Percentiles rank a stretch among this genome's conserved stretches.
These are phyloP conservation scores for Colletotrichum echinochloae DNA, from an alignment of 2,329 filamentous ascomycete species.

Conservation along the genomic window DNA sequence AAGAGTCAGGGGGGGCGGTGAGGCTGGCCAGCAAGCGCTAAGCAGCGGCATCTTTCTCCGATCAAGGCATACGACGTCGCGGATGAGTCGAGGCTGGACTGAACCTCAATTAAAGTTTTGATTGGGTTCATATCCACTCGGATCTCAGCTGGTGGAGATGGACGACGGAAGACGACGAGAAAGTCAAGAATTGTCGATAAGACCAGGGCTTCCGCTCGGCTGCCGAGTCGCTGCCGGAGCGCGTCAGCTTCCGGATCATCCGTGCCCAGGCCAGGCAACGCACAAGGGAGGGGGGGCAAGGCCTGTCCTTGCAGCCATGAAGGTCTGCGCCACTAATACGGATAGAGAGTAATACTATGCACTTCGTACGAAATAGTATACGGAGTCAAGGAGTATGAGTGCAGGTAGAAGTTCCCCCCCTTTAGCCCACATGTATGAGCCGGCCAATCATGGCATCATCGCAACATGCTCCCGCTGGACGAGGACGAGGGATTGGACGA, in stretches of 20 bases:
- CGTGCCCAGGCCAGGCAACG: constrained; percentile 25
- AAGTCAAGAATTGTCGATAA: constrained; percentile 5
- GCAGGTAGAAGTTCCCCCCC: too few species aligned
- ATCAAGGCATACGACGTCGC: constrained; percentile 29
- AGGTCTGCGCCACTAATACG: background rate
- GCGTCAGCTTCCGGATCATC: constrained; percentile 40
- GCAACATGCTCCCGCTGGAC: background rate
- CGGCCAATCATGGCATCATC: constrained; percentile 22
- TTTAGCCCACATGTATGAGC: too few species aligned
- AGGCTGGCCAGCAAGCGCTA: constrained; percentile 23
- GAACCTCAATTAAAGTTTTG: constrained; percentile 38
- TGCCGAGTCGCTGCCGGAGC: constrained; percentile 35
- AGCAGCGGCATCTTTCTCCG: background rate
- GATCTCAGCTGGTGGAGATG: constrained; percentile 10
- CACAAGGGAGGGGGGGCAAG: constrained; percentile 14
- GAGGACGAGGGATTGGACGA: constrained; percentile 5
- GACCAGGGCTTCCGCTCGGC: constrained; percentile 26
- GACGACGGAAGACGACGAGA: constrained; percentile 14
- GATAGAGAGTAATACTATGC: too few species aligned
- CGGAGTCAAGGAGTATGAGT: too few species aligned
- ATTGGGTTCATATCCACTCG: constrained; percentile 18
- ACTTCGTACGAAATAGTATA: too few species aligned
- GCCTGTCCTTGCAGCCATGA: constrained; percentile 24
- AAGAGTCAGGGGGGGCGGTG: constrained; percentile 20
- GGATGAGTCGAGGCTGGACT: constrained; percentile 24